Conservation (phyloP, 108 stramenopile species). For the Fistulifera solaris region DNA sequence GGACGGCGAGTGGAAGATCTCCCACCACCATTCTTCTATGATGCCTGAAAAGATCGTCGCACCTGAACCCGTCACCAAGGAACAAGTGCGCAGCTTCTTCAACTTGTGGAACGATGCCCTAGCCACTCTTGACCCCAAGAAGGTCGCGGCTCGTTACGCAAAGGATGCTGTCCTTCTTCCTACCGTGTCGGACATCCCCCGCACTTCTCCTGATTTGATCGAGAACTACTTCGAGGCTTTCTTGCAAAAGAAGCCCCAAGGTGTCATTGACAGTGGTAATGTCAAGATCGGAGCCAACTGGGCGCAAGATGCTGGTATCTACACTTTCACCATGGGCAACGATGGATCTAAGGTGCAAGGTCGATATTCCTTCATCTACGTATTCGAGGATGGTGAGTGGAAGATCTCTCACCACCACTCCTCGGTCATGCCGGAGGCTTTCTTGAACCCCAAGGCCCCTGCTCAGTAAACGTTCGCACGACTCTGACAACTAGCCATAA, state of each 20-base stretch:
- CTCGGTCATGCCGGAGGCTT: too few relatives aligned
- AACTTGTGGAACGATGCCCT: slow-evolving; percentile 49
- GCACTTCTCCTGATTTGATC: slow-evolving; percentile 26
- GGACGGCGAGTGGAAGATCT: too few relatives aligned
- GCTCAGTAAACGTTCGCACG: too few relatives aligned
- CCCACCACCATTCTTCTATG: slow-evolving; percentile 55
- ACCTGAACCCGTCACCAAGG: background rate
- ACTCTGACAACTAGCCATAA: too few relatives aligned
- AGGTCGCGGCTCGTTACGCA: slow-evolving; percentile 33
- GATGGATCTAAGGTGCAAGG: slow-evolving; percentile 30
- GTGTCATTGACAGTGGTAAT: slow-evolving; percentile 20
- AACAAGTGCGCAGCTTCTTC: slow-evolving; percentile 36
- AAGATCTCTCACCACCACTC: too few relatives aligned
- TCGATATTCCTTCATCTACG: slow-evolving; percentile 37
- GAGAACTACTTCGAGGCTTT: slow-evolving; percentile 41
- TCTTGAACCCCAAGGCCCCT: too few relatives aligned
- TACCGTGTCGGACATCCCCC: too few relatives aligned
- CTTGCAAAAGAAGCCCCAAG: slow-evolving; percentile 37
- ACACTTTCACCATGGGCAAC: slow-evolving; percentile 43
- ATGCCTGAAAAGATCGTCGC: slow-evolving; percentile 42
- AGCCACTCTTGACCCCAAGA: slow-evolving; percentile 34
- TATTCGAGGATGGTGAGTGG: too few relatives aligned
- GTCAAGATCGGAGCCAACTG: slow-evolving; percentile 33
- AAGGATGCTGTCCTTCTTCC: too few relatives aligned
- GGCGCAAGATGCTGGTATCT: too few relatives aligned